Percentiles rank a stretch among this genome's conserved stretches.
Conservation (phyloP, 345 rosid genomes). For the Salix suchowensis region DNA sequence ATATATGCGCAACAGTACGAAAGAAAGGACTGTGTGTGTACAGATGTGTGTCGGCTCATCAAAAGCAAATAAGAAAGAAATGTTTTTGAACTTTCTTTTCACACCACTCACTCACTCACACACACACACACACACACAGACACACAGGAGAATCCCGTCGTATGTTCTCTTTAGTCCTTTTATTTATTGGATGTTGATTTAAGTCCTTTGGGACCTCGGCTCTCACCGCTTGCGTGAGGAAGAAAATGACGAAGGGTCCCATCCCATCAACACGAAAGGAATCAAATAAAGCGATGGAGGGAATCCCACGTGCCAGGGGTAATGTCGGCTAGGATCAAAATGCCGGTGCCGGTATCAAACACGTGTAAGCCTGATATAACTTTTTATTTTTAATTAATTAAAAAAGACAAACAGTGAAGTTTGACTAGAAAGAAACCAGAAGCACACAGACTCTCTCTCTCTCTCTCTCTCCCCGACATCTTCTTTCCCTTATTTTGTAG, state of each 20-base stretch:
- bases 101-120: too few relatives aligned
- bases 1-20: too few relatives aligned
- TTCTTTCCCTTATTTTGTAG: background rate
- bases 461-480: background rate
- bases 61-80: too few relatives aligned
- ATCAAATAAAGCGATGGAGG: background rate
- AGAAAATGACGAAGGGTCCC: conserved; percentile 22
- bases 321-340: conserved; percentile 70
- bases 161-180: too few relatives aligned
- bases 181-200: too few relatives aligned
- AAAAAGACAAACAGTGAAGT: background rate
- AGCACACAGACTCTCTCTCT: background rate
- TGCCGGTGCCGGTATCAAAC: conserved; percentile 62
- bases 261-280: conserved; percentile 12
- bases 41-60: too few relatives aligned
- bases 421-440: conserved; percentile 26
- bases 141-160: too few relatives aligned
- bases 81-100: too few relatives aligned
- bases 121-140: too few relatives aligned
- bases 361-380: conserved; percentile 47
- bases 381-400: background rate
- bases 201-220: too few relatives aligned
- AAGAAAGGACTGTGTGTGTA: too few relatives aligned
- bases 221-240: too few relatives aligned
- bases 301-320: conserved; percentile 51